Conservation (phyloP, 805 yeast species). For the Grigorovia yakushimaensis region DNA sequence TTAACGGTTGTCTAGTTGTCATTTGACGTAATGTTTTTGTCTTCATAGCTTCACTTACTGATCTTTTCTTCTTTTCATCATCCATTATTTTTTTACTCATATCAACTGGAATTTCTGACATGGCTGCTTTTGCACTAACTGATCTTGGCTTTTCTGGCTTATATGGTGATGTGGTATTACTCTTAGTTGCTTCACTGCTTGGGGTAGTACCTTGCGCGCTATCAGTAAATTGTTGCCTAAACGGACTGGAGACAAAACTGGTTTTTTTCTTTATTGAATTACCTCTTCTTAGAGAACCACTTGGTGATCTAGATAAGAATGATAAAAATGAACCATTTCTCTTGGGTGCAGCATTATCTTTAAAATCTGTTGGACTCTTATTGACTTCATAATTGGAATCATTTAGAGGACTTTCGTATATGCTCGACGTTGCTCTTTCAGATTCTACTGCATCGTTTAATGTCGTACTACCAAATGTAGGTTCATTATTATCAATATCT, state of each 20-base stretch:
- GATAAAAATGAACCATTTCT: constrained; percentile 53
- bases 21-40: constrained; percentile 45
- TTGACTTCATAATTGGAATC: no score
- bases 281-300: constrained; percentile 1
- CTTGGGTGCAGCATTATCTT: constrained; percentile 29
- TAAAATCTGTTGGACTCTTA: background rate
- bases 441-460: constrained; percentile 5
- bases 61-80: constrained; percentile 29
- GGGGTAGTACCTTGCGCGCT: constrained; percentile 15
- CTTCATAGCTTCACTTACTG: constrained; percentile 42
- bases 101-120: constrained; percentile 9
- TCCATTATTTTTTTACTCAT: constrained; percentile 8
- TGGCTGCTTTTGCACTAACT: constrained; percentile 38
- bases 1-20: constrained; percentile 37
- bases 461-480: background rate
- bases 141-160: constrained; percentile 34
- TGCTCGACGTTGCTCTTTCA: constrained; percentile 37
- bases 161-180: constrained; percentile 5
- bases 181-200: constrained; percentile 6
- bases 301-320: constrained; percentile 28
- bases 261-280: constrained; percentile 11
- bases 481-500: background rate
- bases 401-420: constrained; percentile 16
- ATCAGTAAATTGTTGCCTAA: constrained; percentile 15
- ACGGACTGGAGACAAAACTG: constrained; percentile 19